A percentile compares a stretch with the other conserved stretches of the same genome.
phyloP scores from a whole-genome alignment of 2,329 filamentous ascomycete genomes.

The Alternaria infectoria region DNA sequence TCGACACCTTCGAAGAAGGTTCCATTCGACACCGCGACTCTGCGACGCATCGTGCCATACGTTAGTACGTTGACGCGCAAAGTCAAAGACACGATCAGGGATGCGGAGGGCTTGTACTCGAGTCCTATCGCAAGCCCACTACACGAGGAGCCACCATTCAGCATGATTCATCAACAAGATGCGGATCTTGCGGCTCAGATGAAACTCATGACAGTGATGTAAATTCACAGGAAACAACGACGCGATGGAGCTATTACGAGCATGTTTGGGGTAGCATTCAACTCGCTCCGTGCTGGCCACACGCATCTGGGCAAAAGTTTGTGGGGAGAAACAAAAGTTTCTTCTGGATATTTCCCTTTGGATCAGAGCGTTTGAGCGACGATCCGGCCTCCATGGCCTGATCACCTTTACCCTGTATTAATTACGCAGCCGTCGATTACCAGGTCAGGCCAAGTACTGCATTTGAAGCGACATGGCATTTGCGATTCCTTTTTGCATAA shows the following conservation, averaged over 20 bases:
- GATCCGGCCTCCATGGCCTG: slow-evolving; percentile 20
- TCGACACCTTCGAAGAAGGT: slow-evolving; percentile 57
- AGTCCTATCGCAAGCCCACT: slow-evolving; percentile 49
- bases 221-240: slow-evolving; percentile 31
- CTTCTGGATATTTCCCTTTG: slow-evolving; percentile 39
- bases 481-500: slow-evolving; percentile 34
- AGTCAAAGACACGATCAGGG: slow-evolving; percentile 56
- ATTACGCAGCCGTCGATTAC: slow-evolving; percentile 34
- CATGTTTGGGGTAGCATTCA: slow-evolving; percentile 1
- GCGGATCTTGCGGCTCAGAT: slow-evolving; percentile 45
- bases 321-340: slow-evolving; percentile 30
- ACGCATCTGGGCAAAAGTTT: slow-evolving; percentile 27
- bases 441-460: slow-evolving; percentile 31
- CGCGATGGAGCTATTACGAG: slow-evolving; percentile 15
- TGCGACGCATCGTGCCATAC: slow-evolving; percentile 66
- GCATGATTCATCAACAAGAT: slow-evolving; percentile 43
- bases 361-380: slow-evolving; percentile 42
- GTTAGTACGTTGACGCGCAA: slow-evolving; percentile 56
- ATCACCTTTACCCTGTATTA: slow-evolving; percentile 38
- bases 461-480: slow-evolving; percentile 44
- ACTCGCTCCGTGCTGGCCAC: slow-evolving; percentile 19
- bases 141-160: slow-evolving; percentile 46
- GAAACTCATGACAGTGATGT: slow-evolving; percentile 52
- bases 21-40: slow-evolving; percentile 70
- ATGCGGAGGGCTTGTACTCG: slow-evolving; percentile 56